These are phyloP conservation scores for Trichoderma sp. DNA, from an alignment of 2,329 filamentous ascomycete genomes.

Conservation along the genomic window DNA sequence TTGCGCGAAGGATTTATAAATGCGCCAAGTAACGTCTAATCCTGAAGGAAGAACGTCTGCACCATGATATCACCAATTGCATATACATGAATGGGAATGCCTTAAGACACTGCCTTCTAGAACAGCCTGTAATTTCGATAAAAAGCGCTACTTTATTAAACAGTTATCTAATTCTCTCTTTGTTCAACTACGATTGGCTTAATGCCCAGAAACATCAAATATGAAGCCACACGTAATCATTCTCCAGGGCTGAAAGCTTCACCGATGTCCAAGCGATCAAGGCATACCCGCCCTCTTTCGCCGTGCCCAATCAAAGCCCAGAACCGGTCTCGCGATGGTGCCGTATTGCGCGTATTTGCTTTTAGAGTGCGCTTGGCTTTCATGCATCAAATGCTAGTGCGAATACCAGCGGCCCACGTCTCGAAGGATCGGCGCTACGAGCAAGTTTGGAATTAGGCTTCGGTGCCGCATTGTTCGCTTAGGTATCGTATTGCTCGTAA, in stretches of 20 bases:
- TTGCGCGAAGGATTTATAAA: neutral
- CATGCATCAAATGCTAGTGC: neutral
- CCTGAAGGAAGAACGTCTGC: neutral
- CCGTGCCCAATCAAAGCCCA: neutral
- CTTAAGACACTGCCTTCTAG: neutral
- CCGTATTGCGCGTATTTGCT: constrained; percentile 9
- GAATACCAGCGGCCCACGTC: neutral
- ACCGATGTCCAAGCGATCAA: neutral
- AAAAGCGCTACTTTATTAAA: neutral
- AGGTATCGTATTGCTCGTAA: neutral
- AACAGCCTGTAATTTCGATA: neutral
- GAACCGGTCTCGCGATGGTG: neutral
- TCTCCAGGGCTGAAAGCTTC: neutral
- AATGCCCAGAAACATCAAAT: neutral
- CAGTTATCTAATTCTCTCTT: neutral
- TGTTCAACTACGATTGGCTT: neutral
- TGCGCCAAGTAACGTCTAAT: neutral
- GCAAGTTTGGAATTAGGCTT: neutral
- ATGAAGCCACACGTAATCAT: neutral
- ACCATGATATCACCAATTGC: neutral
- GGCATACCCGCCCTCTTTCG: neutral
- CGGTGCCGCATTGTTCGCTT: neutral
- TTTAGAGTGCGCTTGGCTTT: neutral
- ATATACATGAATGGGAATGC: neutral
- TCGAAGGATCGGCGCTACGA: constrained; percentile 7